Conservation (phyloP, 345 rosid genomes). For the Melaleuca quinquenervia region DNA sequence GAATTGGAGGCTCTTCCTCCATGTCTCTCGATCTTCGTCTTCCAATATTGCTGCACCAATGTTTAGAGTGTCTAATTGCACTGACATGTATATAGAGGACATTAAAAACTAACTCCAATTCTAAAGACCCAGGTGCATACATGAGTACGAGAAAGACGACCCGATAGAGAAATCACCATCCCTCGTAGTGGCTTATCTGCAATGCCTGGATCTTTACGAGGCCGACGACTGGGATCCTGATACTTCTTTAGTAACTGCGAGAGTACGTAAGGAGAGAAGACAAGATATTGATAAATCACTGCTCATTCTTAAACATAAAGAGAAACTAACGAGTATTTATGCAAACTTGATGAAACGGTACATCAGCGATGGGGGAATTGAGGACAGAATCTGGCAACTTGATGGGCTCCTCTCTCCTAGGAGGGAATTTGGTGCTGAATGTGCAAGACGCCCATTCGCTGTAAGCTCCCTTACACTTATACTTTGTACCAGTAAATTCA, state of each 20-base stretch:
- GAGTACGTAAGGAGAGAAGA: not conserved
- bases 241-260: conserved; percentile 50
- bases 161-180: conserved; percentile 53
- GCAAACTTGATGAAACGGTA: not conserved
- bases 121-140: conserved; percentile 10
- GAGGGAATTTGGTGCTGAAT: conserved; percentile 41
- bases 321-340: not conserved
- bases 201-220: conserved; percentile 21
- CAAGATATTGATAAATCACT: not conserved
- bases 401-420: conserved; percentile 40
- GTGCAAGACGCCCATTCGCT: conserved; percentile 87
- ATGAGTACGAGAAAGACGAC: conserved; percentile 61
- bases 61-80: not conserved
- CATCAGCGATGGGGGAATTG: conserved; percentile 41
- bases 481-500: conserved; percentile 44
- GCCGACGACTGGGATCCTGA: conserved; percentile 44
- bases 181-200: conserved; percentile 52
- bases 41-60: conserved; percentile 57
- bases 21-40: conserved; percentile 34
- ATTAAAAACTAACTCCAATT: not conserved
- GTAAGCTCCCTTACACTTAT: conserved; percentile 48
- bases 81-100: not conserved
- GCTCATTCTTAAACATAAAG: not conserved
- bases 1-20: conserved; percentile 57
- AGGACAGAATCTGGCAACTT: conserved; percentile 43